Evolutionary conservation across 2,329 filamentous ascomycete genomes (phyloP).

Genomic region (Neofusicoccum sp.): DNA sequence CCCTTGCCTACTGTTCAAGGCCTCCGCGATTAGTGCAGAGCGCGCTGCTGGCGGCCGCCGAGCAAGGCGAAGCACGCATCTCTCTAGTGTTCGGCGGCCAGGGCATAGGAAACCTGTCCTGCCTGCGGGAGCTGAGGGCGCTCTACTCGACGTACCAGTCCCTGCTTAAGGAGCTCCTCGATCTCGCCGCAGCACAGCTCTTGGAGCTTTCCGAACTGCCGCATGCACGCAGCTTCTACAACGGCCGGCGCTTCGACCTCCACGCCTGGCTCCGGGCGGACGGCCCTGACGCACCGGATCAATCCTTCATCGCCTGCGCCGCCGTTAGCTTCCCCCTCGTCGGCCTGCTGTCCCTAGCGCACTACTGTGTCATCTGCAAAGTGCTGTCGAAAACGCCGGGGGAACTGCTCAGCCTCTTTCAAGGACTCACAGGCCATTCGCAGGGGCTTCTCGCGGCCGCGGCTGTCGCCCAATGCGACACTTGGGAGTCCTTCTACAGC

Average conservation of each 20-base stretch:
- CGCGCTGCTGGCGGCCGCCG: not conserved
- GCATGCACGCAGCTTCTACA: not conserved
- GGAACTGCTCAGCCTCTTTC: slow-evolving; percentile 26
- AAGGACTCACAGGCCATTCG: slow-evolving; percentile 37
- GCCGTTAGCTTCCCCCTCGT: slow-evolving; percentile 42
- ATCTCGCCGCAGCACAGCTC: not conserved
- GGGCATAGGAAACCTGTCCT: not conserved
- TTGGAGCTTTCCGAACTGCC: not conserved
- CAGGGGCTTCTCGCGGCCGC: slow-evolving; percentile 40
- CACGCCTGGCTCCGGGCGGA: not conserved
- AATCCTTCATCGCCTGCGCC: not conserved
- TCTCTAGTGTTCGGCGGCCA: not conserved
- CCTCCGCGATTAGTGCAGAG: slow-evolving; percentile 23
- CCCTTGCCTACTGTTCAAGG: not conserved
- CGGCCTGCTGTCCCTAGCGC: slow-evolving; percentile 34
- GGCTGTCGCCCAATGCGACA: slow-evolving; percentile 31
- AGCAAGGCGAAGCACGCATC: not conserved
- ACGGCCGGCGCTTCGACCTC: not conserved
- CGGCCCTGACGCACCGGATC: not conserved
- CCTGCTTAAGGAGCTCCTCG: not conserved
- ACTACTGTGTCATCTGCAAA: slow-evolving; percentile 26
- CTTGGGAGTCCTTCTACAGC: slow-evolving; percentile 35
- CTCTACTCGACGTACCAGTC: not conserved
- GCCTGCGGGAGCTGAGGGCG: not conserved
- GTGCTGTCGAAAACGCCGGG: slow-evolving; percentile 30